These are phyloP conservation scores for Omphalea diandra DNA, from an alignment of 441 rosid species.

Conservation along the genomic window DNA sequence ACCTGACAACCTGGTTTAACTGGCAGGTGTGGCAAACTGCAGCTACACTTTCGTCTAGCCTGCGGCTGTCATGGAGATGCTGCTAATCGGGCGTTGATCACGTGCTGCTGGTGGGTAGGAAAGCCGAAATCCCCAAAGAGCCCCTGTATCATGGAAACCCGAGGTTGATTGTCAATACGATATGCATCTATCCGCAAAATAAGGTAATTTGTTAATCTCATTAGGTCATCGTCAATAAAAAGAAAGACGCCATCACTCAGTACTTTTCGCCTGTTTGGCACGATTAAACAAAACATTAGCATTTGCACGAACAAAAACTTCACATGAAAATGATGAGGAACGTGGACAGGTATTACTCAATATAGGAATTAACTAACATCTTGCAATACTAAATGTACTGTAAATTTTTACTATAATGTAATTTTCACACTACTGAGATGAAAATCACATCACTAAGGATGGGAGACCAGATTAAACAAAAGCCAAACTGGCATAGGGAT, in stretches of 20 bases:
- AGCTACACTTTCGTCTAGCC: neutral
- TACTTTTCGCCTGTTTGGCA: neutral
- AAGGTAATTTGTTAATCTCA: neutral
- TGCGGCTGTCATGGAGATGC: conserved; percentile 31
- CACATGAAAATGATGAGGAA: neutral
- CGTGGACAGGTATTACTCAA: neutral
- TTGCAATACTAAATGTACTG: neutral
- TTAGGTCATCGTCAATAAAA: conserved; percentile 3
- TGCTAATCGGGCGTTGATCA: conserved; percentile 17
- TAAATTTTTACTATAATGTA: neutral
- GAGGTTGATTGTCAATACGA: conserved; percentile 2
- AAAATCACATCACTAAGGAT: conserved; percentile 10
- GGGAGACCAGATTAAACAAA: neutral
- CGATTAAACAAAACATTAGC: neutral
- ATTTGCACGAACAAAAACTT: neutral
- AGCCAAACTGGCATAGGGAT: conserved; percentile 4
- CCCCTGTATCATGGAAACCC: conserved; percentile 45
- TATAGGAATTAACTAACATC: neutral
- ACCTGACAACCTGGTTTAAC: conserved; percentile 21
- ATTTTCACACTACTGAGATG: neutral
- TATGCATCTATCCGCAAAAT: neutral
- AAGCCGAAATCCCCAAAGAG: conserved; percentile 62
- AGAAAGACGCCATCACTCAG: neutral
- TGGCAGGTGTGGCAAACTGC: conserved; percentile 19
- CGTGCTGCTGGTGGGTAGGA: conserved; percentile 32